These are phyloP conservation scores for Fusarium floridanum DNA, from an alignment of 2,329 filamentous ascomycete species.

Conservation along the genomic window DNA sequence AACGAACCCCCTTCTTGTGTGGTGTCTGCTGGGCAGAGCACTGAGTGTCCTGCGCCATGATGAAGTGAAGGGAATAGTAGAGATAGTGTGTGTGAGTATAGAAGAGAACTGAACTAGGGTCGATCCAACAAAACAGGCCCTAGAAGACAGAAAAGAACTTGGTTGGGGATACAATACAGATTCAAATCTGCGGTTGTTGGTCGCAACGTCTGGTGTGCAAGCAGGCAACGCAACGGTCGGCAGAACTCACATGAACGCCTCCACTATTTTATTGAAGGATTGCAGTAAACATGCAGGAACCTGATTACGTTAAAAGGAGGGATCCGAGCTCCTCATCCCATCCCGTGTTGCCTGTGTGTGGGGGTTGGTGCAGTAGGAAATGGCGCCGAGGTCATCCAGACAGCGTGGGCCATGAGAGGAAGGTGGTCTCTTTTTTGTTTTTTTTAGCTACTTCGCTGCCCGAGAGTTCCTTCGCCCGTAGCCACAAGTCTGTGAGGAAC, in stretches of 20 bases:
- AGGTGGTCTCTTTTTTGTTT: background rate
- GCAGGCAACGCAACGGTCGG: background rate
- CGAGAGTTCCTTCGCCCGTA: constrained; percentile 9
- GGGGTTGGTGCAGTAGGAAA: constrained; percentile 13
- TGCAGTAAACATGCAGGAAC: constrained; percentile 24
- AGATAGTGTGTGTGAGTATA: background rate
- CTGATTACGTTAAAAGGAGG: constrained; percentile 42
- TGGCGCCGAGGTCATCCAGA: background rate
- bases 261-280: constrained; percentile 35
- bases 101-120: constrained; percentile 5
- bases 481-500: background rate
- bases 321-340: background rate
- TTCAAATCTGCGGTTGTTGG: constrained; percentile 10
- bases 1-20: constrained; percentile 29
- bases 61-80: background rate
- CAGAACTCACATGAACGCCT: constrained; percentile 34
- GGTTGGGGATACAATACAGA: constrained; percentile 24
- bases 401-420: background rate
- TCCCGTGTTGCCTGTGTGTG: constrained; percentile 22
- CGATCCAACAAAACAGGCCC: background rate
- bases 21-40: constrained; percentile 16
- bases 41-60: constrained; percentile 32
- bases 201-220: background rate
- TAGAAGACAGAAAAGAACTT: background rate
- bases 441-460: background rate